Conservation (phyloP, 495 filamentous ascomycete genomes). For the Bacidia gigantensis region DNA sequence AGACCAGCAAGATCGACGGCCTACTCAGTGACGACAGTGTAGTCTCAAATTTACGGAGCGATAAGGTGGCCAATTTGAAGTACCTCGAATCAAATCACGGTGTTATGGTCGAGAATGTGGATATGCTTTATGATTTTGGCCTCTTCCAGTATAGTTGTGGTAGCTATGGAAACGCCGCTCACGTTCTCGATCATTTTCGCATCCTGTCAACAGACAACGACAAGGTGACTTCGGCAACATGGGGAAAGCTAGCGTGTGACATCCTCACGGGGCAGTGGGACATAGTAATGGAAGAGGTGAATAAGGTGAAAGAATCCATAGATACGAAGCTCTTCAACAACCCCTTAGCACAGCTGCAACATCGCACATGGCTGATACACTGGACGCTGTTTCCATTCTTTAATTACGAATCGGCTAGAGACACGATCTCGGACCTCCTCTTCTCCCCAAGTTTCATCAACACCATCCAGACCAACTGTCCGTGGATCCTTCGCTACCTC, state of each 20-base stretch:
- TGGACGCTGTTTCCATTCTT: constrained; percentile 98
- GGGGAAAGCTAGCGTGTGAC: constrained; percentile 91
- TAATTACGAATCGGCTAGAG: constrained; percentile 86
- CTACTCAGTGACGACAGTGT: constrained; percentile 78
- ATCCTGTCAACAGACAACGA: constrained; percentile 96
- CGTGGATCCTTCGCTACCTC: constrained; percentile 92
- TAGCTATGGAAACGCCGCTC: constrained; percentile 74
- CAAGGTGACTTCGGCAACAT: constrained; percentile 85
- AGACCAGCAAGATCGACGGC: constrained; percentile 72
- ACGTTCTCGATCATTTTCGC: constrained; percentile 89
- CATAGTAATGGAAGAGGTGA: constrained; percentile 83
- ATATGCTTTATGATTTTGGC: constrained; percentile 85
- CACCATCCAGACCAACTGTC: constrained; percentile 94
- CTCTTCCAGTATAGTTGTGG: constrained; percentile 95
- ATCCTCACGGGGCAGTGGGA: constrained; percentile 93
- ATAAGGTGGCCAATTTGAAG: constrained; percentile 94
- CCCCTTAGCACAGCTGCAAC: constrained; percentile 81
- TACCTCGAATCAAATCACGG: constrained; percentile 89
- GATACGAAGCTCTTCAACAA: constrained; percentile 89
- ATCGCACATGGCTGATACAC: constrained; percentile 94
- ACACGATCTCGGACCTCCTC: constrained; percentile 84
- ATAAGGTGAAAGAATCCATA: constrained; percentile 84
- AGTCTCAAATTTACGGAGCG: constrained; percentile 70
- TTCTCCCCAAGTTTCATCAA: constrained; percentile 96
- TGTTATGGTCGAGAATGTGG: constrained; percentile 87